A percentile compares a stretch with the other conserved stretches of the same genome.
Evolutionary conservation across 1,284 basidiomycete genomes (phyloP).

Genomic region (Cryptococcus sp.): DNA sequence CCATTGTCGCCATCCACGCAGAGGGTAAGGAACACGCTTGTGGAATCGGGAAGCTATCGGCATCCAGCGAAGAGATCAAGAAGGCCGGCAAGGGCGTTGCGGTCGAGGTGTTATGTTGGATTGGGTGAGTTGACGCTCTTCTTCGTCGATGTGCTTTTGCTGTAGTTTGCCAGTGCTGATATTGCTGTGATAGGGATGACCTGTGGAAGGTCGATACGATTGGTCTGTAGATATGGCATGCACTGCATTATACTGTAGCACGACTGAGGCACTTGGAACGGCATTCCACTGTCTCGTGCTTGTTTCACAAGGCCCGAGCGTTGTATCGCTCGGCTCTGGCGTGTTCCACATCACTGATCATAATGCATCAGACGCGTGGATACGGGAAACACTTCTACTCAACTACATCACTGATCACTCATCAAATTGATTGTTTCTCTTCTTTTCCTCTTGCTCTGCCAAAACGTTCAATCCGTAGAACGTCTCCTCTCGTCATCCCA

Average conservation of each 20-base stretch:
- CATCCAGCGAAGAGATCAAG: constrained; percentile 85
- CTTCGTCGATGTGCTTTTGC: background rate
- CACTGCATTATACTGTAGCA: background rate
- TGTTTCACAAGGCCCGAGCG: background rate
- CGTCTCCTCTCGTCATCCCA: no score
- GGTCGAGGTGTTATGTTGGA: constrained; percentile 71
- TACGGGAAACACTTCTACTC: background rate
- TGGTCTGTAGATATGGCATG: constrained; percentile 30
- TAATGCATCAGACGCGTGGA: background rate
- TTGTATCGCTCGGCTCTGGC: background rate
- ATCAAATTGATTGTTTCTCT: no score
- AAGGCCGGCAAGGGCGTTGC: constrained; percentile 86
- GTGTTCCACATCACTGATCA: background rate
- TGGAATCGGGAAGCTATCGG: constrained; percentile 80
- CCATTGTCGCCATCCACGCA: constrained; percentile 82
- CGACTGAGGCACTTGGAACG: background rate
- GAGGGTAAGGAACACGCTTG: constrained; percentile 96
- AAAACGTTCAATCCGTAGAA: no score
- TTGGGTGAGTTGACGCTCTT: constrained; percentile 44
- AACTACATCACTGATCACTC: no score
- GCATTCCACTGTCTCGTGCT: background rate
- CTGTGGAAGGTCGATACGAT: constrained; percentile 77
- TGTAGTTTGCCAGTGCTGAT: background rate
- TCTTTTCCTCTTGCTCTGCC: no score
- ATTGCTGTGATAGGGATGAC: constrained; percentile 69